Evolutionary conservation across 306 rosid genomes (phyloP).

Genomic region (Gleditsia sinensis): DNA sequence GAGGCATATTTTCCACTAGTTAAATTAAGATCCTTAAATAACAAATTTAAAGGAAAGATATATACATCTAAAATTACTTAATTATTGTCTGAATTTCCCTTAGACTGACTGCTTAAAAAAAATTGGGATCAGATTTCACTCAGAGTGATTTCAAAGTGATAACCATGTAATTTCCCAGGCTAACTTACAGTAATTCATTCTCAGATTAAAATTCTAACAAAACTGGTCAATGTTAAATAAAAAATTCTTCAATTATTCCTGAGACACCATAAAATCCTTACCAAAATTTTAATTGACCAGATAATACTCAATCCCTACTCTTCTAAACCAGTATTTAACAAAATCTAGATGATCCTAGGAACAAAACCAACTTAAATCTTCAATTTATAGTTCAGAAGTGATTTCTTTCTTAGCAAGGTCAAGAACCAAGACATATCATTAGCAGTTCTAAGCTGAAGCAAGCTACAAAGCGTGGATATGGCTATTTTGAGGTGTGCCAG

Average conservation of each 20-base stretch:
- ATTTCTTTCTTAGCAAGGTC: background rate
- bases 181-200: background rate
- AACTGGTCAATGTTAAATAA: background rate
- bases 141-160: background rate
- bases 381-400: background rate
- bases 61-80: too few relatives aligned
- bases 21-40: background rate
- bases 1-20: conserved; percentile 24
- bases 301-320: background rate
- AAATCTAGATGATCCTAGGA: conserved; percentile 1
- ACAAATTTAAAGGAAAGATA: background rate
- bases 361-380: conserved; percentile 2
- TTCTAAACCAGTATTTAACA: background rate
- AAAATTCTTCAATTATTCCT: background rate
- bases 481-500: too few relatives aligned
- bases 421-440: background rate
- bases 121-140: background rate
- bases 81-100: background rate
- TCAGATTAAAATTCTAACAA: background rate
- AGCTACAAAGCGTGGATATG: too few relatives aligned
- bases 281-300: background rate
- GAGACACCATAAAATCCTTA: background rate
- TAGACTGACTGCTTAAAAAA: background rate
- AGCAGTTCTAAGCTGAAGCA: background rate
- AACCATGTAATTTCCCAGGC: background rate